Conservation (phyloP, 495 filamentous ascomycete genomes). For the Podospora australis region DNA sequence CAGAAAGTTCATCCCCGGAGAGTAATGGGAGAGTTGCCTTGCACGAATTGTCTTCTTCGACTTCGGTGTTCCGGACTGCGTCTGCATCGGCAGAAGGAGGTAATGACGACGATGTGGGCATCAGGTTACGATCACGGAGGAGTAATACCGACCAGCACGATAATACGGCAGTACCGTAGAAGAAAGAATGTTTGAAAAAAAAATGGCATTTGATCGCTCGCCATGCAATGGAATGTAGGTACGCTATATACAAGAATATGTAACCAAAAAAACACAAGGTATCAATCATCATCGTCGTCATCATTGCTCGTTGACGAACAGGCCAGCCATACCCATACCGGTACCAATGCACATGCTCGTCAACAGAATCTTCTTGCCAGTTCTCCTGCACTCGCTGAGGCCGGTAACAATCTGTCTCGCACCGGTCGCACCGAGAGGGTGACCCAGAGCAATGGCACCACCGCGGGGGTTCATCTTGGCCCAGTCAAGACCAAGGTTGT, state of each 20-base stretch:
- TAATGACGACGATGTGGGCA: no score
- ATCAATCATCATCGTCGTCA: background rate
- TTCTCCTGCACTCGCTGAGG: constrained; percentile 70
- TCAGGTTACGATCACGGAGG: no score
- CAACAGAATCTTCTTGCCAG: constrained; percentile 75
- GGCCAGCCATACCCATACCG: constrained; percentile 74
- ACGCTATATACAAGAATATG: background rate
- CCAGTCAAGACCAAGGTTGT: constrained; percentile 68
- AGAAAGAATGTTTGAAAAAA: background rate
- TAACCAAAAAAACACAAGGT: background rate
- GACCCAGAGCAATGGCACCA: constrained; percentile 71
- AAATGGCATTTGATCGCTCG: background rate
- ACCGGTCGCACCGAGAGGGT: constrained; percentile 77
- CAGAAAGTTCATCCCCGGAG: background rate
- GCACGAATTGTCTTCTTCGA: background rate
- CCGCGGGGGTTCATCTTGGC: constrained; percentile 86
- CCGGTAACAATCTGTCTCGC: constrained; percentile 76
- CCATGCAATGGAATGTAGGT: constrained; percentile 1
- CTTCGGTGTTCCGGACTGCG: background rate
- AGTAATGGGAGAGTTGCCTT: background rate
- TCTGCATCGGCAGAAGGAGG: no score
- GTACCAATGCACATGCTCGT: constrained; percentile 87
- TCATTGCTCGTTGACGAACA: constrained; percentile 74
- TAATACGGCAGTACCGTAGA: background rate
- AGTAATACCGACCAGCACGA: no score